Base-by-base conservation (phyloP, 345 rosid species). In the Aethionema arabicum region DNA sequence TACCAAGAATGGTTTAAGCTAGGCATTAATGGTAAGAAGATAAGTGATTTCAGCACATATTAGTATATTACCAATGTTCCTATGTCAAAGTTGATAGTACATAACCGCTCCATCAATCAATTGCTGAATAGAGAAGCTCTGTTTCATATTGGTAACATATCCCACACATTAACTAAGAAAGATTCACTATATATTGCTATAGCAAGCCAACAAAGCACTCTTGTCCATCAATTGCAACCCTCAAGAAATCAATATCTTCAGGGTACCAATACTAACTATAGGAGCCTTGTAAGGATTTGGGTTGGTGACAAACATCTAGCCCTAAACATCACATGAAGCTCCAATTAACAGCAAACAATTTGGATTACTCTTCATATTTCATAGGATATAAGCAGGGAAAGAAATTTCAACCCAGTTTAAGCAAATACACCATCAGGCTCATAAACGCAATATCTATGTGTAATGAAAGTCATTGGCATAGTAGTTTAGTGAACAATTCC, bases 161-260 rank as follows among this genome's bases (percentile, higher is more conserved):
- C 39, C 51, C 63, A 44, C 15, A 10, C 41, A 16, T 44, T 0
- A 38, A 29, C 32, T 36, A 49, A 11, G 15, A 35, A 3, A 3
- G 6, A 11, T 16, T 40, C n/a, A 29, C 48, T 21, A 6, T 11
- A 6, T 11, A 27, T 56, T 31, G 33, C 54, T 46, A 7, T 33
- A 60, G 44, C 35, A 61, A n/a, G 12, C 35, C 37, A 37, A 12
- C 11, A 47, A 58, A 5, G 50, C 63, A 42, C n/a, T 57, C 30
- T 43, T 43, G 44, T 5, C 36, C 30, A 21, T 61, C 29, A 52
- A 33, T 41, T 53, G 51, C 42, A 37, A 36, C 6, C 8, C 37
- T 37, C 9, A 61, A 27, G 36, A 44, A 11, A 5, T 39, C 4
- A 13, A 32, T 27, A 31, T 58, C 6, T 42, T 32, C 14, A 16